Percentiles rank a stretch among this genome's conserved stretches.
Evolutionary conservation across 2,329 filamentous ascomycete genomes (phyloP).

Genomic region (Fusarium dimerum): DNA sequence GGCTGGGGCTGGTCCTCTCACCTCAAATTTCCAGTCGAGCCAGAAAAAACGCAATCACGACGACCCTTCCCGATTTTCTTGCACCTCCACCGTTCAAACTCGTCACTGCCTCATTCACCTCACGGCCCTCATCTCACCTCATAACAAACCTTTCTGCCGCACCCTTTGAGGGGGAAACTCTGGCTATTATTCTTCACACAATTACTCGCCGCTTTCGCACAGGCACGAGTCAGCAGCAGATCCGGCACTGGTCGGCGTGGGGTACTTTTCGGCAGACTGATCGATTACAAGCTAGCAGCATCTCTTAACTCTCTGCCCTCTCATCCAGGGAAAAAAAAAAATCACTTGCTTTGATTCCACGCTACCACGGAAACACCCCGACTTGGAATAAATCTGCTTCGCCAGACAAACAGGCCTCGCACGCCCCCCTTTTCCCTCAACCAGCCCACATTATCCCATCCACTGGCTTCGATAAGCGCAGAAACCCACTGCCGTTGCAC

Average conservation of each 20-base stretch:
- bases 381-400: constrained; percentile 24
- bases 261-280: constrained; percentile 31
- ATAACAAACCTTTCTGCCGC: constrained; percentile 14
- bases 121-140: constrained; percentile 5
- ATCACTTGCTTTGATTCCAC: constrained; percentile 20
- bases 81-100: constrained; percentile 15
- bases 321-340: constrained; percentile 18
- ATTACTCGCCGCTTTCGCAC: constrained; percentile 32
- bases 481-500: constrained; percentile 29
- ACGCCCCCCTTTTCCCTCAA: constrained; percentile 21
- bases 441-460: constrained; percentile 29
- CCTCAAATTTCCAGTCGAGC: constrained; percentile 13
- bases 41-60: constrained; percentile 23
- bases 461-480: constrained; percentile 34
- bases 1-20: background rate
- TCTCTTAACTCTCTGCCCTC: constrained; percentile 12
- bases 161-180: constrained; percentile 13
- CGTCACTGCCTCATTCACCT: constrained; percentile 7
- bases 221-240: constrained; percentile 35
- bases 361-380: constrained; percentile 38
- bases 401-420: constrained; percentile 18
- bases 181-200: constrained; percentile 20
- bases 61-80: constrained; percentile 17
- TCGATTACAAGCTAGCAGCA: constrained; percentile 26
- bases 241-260: constrained; percentile 34